Conservation (phyloP, 257 asterid species). For the Ehretia macrophylla region DNA sequence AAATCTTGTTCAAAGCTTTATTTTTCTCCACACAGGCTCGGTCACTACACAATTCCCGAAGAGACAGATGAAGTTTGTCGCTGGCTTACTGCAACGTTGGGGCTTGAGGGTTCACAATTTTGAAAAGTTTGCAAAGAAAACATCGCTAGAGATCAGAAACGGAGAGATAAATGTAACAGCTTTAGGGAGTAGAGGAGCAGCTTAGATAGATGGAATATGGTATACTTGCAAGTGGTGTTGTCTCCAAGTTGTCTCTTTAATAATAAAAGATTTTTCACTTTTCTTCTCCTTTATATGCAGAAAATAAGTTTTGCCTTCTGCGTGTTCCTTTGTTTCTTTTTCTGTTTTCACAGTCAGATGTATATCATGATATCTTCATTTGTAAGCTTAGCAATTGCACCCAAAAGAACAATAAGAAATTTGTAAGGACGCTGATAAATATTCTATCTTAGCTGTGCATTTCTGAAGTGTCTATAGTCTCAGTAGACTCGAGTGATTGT, state of each 20-base stretch:
- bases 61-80: constrained; percentile 59
- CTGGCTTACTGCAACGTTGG: constrained; percentile 51
- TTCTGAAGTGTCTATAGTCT: too few relatives aligned
- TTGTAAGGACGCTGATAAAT: background rate
- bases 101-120: constrained; percentile 44
- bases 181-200: constrained; percentile 5
- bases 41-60: constrained; percentile 71
- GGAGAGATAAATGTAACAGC: constrained; percentile 1
- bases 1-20: background rate
- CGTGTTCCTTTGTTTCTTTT: background rate
- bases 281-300: background rate
- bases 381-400: too few relatives aligned
- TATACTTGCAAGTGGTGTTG: constrained; percentile 3
- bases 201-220: constrained; percentile 1
- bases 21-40: constrained; percentile 41
- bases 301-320: background rate
- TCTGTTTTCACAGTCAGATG: background rate
- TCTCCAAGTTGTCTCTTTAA: background rate
- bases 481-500: too few relatives aligned
- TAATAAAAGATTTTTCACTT: background rate
- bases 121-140: constrained; percentile 2
- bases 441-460: too few relatives aligned
- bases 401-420: background rate
- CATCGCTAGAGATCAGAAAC: constrained; percentile 20
- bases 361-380: background rate